Evolutionary conservation across 768 basidiomycete genomes (phyloP), one percentile per base, ranked within the genome.

Genomic region (Punctularia strigosozonata): DNA sequence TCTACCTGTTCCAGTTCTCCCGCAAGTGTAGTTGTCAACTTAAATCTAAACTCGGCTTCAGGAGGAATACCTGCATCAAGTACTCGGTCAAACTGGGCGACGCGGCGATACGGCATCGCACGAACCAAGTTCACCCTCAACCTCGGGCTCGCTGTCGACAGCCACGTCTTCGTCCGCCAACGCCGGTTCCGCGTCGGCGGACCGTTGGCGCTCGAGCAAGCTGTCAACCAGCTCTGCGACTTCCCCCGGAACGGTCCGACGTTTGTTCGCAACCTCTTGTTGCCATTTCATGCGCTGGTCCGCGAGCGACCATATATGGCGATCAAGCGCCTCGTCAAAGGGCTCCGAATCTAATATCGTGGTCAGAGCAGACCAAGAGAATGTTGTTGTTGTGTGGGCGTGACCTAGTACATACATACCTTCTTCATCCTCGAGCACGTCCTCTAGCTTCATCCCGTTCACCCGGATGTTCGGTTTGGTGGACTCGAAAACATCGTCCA

Each of bases 311-410:
- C 82, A 88, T 32, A 91, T 80, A 32, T 73, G 73, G 36, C 84
- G 63, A 53, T 92, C 89, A 22, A 94, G 71, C 2, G 74, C 76
- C 57, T 94, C 88, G 50, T 94, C 87, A 55, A 90, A 94, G 2
- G 75, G 69, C 50, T 90, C 85, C 47, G 75, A n/a, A 19, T 2
- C 17, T 24, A 40, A 19, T 37, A n/a, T n/a, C n/a, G 21, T 24
- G 28, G 21, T n/a, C n/a, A n/a, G n/a, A n/a, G n/a, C 8, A 12
- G 23, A 6, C 1, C 23, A 24, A 36, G 8, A 8, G 8, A 24
- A 19, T 23, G n/a, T 17, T 38, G 12, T 13, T 23, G 13, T 5
- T 6, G 19, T 13, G n/a, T n/a, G n/a, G n/a, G n/a, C 7, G 15
- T 18, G 38, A 21, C 42, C 46, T 42, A 49, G 39, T n/a, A 15